Evolutionary conservation across 2,329 filamentous ascomycete species (phyloP).

Genomic region (Ophiosphaerella narmari): DNA sequence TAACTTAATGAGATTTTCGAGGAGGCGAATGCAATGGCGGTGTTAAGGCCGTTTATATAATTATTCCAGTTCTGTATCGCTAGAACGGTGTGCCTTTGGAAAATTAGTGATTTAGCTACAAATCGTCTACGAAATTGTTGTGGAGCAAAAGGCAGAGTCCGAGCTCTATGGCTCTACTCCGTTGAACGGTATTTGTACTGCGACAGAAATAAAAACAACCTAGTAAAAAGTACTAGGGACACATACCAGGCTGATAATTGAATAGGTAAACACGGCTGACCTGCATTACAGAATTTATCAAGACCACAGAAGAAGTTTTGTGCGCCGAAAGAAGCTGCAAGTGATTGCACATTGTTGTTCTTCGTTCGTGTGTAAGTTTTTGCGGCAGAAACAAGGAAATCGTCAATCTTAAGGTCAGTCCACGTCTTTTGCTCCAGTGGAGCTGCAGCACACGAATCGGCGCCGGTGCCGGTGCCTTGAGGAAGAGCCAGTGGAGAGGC

Average conservation of each 20-base stretch:
- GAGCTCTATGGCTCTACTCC: no score
- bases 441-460: conserved; percentile 2
- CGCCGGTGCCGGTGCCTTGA: not conserved
- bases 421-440: conserved; percentile 1
- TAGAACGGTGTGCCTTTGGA: conserved; percentile 5
- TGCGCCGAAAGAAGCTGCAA: conserved; percentile 9
- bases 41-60: conserved; percentile 10
- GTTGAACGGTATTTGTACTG: no score
- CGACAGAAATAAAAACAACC: no score
- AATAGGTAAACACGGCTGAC: conserved; percentile 10
- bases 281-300: conserved; percentile 12
- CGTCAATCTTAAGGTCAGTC: conserved; percentile 7
- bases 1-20: conserved; percentile 8
- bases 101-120: not conserved
- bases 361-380: conserved; percentile 5
- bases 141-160: no score
- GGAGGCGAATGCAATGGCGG: conserved; percentile 5
- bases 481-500: not conserved
- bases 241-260: conserved; percentile 3
- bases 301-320: conserved; percentile 13
- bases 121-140: not conserved
- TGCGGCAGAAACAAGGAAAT: conserved; percentile 4
- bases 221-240: not conserved
- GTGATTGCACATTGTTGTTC: conserved; percentile 9
- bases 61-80: conserved; percentile 14